Evolutionary conservation across 2,329 filamentous ascomycete species (phyloP).

Genomic region (Zymoseptoria pseudotritici): DNA sequence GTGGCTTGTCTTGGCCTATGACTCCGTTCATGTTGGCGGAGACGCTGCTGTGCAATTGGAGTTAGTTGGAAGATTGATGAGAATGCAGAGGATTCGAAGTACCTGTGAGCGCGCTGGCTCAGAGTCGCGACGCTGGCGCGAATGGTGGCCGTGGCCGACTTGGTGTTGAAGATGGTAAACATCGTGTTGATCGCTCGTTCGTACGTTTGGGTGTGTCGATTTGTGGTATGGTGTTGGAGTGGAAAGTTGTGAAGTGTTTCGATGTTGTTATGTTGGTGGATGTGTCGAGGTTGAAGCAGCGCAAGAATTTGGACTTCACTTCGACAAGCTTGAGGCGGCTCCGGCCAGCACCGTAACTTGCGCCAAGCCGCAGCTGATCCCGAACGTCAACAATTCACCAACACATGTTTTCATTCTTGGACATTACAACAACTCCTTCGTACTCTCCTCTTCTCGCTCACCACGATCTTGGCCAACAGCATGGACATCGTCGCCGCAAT

Average conservation of each 20-base stretch:
- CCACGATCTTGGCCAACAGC: background rate
- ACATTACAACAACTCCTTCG: background rate
- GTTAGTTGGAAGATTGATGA: background rate
- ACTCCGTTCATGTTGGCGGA: background rate
- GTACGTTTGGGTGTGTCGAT: background rate
- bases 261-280: background rate
- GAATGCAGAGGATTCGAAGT: background rate
- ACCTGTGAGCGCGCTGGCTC: background rate
- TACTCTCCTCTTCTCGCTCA: background rate
- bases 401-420: background rate
- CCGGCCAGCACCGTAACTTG: background rate
- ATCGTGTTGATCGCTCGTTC: background rate
- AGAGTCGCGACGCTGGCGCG: too few relatives aligned
- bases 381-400: background rate
- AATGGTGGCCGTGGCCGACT: background rate
- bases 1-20: background rate
- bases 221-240: background rate
- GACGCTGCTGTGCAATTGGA: background rate
- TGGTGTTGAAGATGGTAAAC: background rate
- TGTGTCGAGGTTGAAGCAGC: background rate
- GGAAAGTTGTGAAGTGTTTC: background rate
- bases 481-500: background rate
- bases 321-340: background rate
- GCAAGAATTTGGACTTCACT: background rate
- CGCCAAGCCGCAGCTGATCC: background rate